These are phyloP conservation scores for Diaporthe vaccinii DNA, from an alignment of 2,329 filamentous ascomycete species.

Conservation along the genomic window DNA sequence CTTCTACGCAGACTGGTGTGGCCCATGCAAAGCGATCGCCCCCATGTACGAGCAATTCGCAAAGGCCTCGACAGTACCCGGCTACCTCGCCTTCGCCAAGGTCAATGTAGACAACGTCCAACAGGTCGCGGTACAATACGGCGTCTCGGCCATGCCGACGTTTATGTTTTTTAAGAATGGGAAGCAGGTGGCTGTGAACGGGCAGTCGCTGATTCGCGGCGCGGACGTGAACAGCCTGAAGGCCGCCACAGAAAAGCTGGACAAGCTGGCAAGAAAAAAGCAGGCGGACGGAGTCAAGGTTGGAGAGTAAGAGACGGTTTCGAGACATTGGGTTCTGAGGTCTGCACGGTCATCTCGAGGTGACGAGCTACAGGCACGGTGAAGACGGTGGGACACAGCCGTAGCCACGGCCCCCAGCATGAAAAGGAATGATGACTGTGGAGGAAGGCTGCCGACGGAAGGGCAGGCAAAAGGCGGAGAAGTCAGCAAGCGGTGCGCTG, in stretches of 20 bases:
- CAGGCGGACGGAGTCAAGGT: conserved; percentile 40
- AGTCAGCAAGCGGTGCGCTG: not conserved
- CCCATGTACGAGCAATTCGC: conserved; percentile 67
- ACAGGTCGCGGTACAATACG: conserved; percentile 63
- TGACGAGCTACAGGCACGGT: not conserved
- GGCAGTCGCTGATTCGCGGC: conserved; percentile 53
- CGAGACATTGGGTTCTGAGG: too few relatives aligned
- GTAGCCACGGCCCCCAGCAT: not conserved
- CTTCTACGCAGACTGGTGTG: conserved; percentile 73
- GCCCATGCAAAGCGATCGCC: conserved; percentile 71
- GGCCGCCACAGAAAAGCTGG: conserved; percentile 54
- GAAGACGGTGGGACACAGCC: not conserved
- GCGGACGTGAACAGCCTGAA: conserved; percentile 50
- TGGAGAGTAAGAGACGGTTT: conserved; percentile 12
- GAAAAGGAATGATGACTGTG: not conserved
- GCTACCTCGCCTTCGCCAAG: conserved; percentile 67
- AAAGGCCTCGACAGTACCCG: conserved; percentile 53
- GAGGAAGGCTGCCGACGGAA: not conserved
- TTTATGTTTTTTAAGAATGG: conserved; percentile 73
- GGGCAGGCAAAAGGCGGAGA: not conserved
- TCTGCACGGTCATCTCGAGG: not conserved
- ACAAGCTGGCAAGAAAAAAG: conserved; percentile 53
- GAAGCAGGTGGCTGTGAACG: conserved; percentile 57
- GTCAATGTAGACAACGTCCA: conserved; percentile 70
- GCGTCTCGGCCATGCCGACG: conserved; percentile 69